Conservation (phyloP, 345 rosid species). For the Crucihimalaya himalaica region DNA sequence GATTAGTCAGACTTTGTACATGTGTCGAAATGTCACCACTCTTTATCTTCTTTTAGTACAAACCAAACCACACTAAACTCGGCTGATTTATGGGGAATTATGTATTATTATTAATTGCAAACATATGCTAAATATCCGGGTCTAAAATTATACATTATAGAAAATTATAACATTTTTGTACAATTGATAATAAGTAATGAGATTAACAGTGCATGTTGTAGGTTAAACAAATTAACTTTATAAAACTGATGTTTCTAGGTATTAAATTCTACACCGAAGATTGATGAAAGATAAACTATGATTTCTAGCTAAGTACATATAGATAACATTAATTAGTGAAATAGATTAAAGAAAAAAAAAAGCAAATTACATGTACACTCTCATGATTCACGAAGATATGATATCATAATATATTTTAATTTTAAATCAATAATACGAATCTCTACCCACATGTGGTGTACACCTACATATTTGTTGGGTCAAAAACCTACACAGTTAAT, state of each 20-base stretch:
- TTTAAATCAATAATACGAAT: background rate
- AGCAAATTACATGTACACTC: background rate
- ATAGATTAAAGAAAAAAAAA: background rate
- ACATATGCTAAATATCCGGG: background rate
- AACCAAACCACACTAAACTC: conserved; percentile 32
- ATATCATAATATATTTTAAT: background rate
- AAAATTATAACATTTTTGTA: background rate
- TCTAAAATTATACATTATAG: background rate
- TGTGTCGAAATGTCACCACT: conserved; percentile 33
- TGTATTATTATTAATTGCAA: conserved; percentile 19
- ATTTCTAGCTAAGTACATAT: background rate
- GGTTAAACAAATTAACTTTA: background rate
- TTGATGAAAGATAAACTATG: background rate
- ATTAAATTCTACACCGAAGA: background rate
- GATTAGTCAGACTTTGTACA: conserved; percentile 36
- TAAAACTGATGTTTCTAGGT: background rate
- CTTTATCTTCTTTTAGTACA: conserved; percentile 28
- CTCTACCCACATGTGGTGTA: background rate
- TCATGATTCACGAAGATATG: background rate
- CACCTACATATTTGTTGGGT: background rate
- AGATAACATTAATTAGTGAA: conserved; percentile 2
- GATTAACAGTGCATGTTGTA: background rate
- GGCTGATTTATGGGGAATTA: conserved; percentile 16
- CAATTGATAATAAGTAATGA: background rate
- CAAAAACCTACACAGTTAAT: background rate